Base-by-base conservation (phyloP, 257 asterid genomes). In the Ilex asprella region DNA sequence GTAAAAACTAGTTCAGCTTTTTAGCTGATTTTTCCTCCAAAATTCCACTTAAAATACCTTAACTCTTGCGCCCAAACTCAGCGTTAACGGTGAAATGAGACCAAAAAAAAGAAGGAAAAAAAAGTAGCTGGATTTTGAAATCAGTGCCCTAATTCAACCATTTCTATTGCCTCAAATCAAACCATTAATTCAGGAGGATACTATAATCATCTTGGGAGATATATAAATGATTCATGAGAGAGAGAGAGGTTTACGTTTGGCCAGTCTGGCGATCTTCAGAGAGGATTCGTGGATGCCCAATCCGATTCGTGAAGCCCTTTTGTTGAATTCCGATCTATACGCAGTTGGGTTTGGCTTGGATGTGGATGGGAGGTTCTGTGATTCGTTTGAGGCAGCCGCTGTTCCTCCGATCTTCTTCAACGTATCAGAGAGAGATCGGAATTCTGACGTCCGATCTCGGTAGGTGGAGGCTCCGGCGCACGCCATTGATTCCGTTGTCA, bases 261-360 rank as follows among this genome's bases (percentile, higher is more conserved):
- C 75, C n/a, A 89, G 75, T 32, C 88, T 83, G 61, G 81, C 87
- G 57, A 89, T 86, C 69, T 86, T 89, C 73, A 86, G 91, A 58
- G 82, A 77, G 12, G 94, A 81, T 71, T 84, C 91, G 75, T 86
- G 95, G 72, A 86, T 79, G 39, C 82, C 86, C 61, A 83, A 81
- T 27, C 91, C 86, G 39, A 89, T 76, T 73, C 78, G 64, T 35
- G 94, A 81, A 55, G 97, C 91, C 60, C 68, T 86, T 78, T 77
- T 85, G 76, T 78, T 82, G 67, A 89, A 89, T 41, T 84, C 94
- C 60, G 95, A 86, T 68, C 89, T 86, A 81, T 76, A 80, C 59
- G 84, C 77, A 64, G 73, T 47, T 1, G 56, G 63, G 41, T 81
- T 32, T 62, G 57, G 39, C 30, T 10, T 46, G 15, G 52, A 10